Evolutionary conservation across 2,329 filamentous ascomycete species (phyloP).

Genomic region (Tothia fuscella): DNA sequence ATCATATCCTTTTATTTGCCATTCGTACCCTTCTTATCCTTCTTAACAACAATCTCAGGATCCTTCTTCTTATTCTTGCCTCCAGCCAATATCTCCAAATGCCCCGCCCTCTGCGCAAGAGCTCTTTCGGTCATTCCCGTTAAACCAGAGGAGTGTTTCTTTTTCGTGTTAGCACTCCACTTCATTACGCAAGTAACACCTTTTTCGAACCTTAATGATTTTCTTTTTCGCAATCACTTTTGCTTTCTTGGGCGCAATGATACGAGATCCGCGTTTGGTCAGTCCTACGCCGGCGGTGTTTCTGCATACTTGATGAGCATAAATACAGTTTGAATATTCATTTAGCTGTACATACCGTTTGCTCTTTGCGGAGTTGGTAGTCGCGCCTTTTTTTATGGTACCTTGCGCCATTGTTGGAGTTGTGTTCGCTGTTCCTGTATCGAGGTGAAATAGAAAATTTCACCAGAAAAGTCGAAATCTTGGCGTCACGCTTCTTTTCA

Average conservation of each 20-base stretch:
- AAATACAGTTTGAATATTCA: not conserved
- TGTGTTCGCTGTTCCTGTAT: too few species aligned
- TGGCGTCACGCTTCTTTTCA: too few species aligned
- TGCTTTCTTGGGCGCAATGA: constrained; percentile 56
- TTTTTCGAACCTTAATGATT: too few species aligned
- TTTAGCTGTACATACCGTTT: constrained; percentile 22
- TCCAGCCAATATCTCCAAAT: constrained; percentile 55
- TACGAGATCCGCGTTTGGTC: constrained; percentile 43
- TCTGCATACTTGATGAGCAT: not conserved
- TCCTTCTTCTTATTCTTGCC: constrained; percentile 48
- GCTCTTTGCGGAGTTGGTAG: constrained; percentile 19
- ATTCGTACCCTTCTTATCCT: constrained; percentile 23
- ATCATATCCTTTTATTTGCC: too few species aligned
- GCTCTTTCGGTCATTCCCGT: constrained; percentile 54
- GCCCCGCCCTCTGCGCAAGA: constrained; percentile 54
- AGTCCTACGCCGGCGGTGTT: constrained; percentile 19
- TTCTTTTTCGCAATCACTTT: constrained; percentile 48
- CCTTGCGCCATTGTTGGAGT: constrained; percentile 34
- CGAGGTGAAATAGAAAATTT: too few species aligned
- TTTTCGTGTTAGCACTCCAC: not conserved
- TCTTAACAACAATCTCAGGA: constrained; percentile 21
- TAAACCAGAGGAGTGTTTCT: constrained; percentile 52
- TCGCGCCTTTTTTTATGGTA: constrained; percentile 32
- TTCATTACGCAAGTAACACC: too few species aligned
- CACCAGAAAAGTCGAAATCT: too few species aligned